These are phyloP conservation scores for Miamiensis avidus DNA, from an alignment of 169 alveolate species.

Conservation along the genomic window DNA sequence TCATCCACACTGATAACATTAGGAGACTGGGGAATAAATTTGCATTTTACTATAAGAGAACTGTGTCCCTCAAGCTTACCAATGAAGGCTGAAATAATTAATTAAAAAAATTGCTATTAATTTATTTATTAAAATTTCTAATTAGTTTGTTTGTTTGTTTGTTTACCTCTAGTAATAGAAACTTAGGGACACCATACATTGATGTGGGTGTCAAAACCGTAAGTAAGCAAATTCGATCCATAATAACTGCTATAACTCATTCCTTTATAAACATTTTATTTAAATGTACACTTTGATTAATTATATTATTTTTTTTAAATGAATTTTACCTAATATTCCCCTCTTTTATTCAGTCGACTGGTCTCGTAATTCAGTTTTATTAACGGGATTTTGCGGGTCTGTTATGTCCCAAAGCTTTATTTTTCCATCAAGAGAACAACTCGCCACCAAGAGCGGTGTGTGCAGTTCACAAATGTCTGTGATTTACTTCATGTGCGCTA, in stretches of 20 bases:
- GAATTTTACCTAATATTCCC: constrained; percentile 73
- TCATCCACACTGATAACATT: constrained; percentile 83
- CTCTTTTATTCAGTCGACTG: constrained; percentile 50
- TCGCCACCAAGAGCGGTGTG: constrained; percentile 67
- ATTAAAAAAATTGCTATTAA: too few species aligned
- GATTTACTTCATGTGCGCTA: constrained; percentile 68
- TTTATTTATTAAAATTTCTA: background rate
- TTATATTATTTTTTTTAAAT: too few species aligned
- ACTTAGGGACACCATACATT: constrained; percentile 88
- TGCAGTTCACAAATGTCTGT: constrained; percentile 71
- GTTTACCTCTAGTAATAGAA: constrained; percentile 60
- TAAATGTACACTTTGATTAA: too few species aligned
- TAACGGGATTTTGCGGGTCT: constrained; percentile 51
- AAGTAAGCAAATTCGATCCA: constrained; percentile 76
- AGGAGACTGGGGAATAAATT: constrained; percentile 78
- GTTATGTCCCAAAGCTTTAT: constrained; percentile 69
- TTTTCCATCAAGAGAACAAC: constrained; percentile 80
- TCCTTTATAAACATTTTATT: too few species aligned
- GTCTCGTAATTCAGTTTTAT: constrained; percentile 34
- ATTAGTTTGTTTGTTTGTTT: too few species aligned
- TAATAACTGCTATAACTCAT: constrained; percentile 76
- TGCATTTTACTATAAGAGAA: constrained; percentile 80
- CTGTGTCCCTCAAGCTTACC: constrained; percentile 86
- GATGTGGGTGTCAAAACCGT: constrained; percentile 82
- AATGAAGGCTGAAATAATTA: constrained; percentile 42